Conservation (phyloP, 139 green algal species). For the Coccomyxa sp. region DNA sequence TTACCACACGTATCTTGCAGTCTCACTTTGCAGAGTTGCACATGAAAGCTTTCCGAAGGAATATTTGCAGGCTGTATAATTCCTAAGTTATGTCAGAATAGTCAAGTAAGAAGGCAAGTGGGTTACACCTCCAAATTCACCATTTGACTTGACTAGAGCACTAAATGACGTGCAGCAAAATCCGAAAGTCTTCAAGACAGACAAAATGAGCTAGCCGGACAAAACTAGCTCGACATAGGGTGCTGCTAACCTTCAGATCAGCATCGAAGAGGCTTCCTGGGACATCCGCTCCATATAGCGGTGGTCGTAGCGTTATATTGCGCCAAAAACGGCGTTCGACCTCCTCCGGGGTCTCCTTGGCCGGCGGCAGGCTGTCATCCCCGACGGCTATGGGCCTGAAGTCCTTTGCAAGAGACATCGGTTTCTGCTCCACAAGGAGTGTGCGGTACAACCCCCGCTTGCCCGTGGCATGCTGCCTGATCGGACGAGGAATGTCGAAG, state of each 20-base stretch:
- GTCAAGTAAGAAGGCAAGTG: not conserved
- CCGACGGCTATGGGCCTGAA: conserved; percentile 32
- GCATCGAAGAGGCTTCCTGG: conserved; percentile 69
- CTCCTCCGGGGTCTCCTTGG: conserved; percentile 8
- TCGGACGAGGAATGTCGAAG: conserved; percentile 42
- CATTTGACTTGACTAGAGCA: not conserved
- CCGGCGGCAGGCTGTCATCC: conserved; percentile 15
- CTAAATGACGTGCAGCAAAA: too few relatives aligned
- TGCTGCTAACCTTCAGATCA: conserved; percentile 16
- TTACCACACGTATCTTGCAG: too few relatives aligned
- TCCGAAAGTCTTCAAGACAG: too few relatives aligned
- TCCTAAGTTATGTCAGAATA: not conserved
- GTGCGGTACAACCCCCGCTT: conserved; percentile 65
- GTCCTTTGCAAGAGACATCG: conserved; percentile 45
- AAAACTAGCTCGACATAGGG: not conserved
- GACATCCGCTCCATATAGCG: conserved; percentile 83
- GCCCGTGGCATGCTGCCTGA: conserved; percentile 70
- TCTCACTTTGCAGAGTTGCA: too few relatives aligned
- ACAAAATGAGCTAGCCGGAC: not conserved
- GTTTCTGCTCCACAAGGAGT: conserved; percentile 62
- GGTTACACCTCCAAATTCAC: not conserved
- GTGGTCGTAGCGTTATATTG: conserved; percentile 56
- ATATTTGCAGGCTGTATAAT: too few relatives aligned
- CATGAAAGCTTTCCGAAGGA: too few relatives aligned
- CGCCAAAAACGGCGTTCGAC: conserved; percentile 76